Conservation (phyloP, 148 eudicot species). For the Drosera capensis region DNA sequence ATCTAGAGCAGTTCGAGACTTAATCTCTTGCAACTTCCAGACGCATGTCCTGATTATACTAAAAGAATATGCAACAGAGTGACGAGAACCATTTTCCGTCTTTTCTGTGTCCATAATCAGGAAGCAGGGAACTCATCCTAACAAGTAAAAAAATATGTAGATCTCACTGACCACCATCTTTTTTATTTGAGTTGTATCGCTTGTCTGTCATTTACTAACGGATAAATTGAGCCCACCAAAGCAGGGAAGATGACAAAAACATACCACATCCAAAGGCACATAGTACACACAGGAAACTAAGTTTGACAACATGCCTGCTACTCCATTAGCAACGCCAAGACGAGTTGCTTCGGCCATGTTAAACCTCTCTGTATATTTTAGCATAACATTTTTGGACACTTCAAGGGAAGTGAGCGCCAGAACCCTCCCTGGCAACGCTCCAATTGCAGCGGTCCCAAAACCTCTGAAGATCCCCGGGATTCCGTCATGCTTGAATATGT, state of each 20-base stretch:
- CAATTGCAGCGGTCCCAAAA: constrained; percentile 64
- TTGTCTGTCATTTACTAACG: no score
- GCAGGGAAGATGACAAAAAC: constrained; percentile 8
- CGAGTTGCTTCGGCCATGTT: constrained; percentile 57
- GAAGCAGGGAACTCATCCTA: no score
- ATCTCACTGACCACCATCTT: no score
- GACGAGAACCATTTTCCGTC: no score
- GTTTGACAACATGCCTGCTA: constrained; percentile 75
- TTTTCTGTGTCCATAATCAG: no score
- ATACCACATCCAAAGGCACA: constrained; percentile 82
- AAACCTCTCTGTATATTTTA: constrained; percentile 36
- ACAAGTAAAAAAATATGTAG: no score
- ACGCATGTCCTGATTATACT: no score
- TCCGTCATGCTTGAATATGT: constrained; percentile 47
- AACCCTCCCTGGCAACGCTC: constrained; percentile 60
- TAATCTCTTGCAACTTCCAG: no score
- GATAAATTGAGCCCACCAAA: background rate
- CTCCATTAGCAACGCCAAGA: constrained; percentile 56
- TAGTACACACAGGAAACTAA: constrained; percentile 46
- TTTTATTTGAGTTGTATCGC: background rate
- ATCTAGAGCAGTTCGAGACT: no score
- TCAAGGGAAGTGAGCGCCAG: constrained; percentile 59
- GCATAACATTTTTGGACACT: constrained; percentile 46
- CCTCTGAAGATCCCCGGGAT: constrained; percentile 60
- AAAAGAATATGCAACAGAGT: no score